Base-by-base conservation (phyloP, 2,329 filamentous ascomycete genomes). In the Fusarium hainanense region DNA sequence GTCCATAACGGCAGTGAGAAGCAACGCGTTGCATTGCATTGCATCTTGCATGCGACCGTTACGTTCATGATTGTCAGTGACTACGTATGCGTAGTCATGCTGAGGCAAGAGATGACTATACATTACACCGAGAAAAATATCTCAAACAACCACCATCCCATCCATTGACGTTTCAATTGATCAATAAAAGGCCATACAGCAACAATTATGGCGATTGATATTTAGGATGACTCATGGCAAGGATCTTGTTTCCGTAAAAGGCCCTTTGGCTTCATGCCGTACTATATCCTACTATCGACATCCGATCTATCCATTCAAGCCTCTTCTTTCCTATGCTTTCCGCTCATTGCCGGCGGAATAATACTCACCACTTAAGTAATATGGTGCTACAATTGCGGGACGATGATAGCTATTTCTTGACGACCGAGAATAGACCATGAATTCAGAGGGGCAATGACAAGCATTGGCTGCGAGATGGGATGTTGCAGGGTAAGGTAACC, bases 401-500 rank as follows among this genome's bases (percentile, higher is more conserved):
- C 63, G 41, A 62, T 66, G 57, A 48, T 43, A 55, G 40, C 34
- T 51, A 50, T 32, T 52, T 51, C 41, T 54, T 28, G 46, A 32
- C 18, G 28, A 41, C 44, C 18, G 28, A 32, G 27, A 47, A 27
- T 47, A 57, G 44, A 56, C 32, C 52, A 40, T 51, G 55, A 43
- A 47, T 54, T 49, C 40, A 48, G 65, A 48, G 48, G 49, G 47
- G 48, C 23, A 32, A 18, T 59, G 47, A 28, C 61, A 66, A 32
- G 41, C 58, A 37, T 64, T 21, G 44, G 27, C 54, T 60, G 68
- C 32, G 30, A 54, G 58, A 68, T 63, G 65, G 65, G 54, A 51
- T 40, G 50, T 55, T 67, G 60, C 65, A 74, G 71, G 69, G 69
- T 74, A 74, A 68, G 71, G 69, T 65, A 64, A 74, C 61, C 69